Percentiles rank a stretch among this genome's conserved stretches.
These are phyloP conservation scores for Dysphania ambrosioides DNA, from an alignment of 148 eudicot species.

Conservation along the genomic window DNA sequence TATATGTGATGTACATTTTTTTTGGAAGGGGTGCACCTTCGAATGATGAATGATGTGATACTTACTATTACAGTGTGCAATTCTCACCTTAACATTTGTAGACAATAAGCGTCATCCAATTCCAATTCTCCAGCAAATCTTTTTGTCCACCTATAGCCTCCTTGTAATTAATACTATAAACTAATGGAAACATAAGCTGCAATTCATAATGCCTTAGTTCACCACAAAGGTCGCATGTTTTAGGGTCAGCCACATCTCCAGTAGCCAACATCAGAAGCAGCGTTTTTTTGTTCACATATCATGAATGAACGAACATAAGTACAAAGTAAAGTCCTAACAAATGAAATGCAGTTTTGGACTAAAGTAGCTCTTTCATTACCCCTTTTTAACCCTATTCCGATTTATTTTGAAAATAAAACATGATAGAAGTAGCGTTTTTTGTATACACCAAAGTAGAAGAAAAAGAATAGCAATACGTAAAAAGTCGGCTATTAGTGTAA, in stretches of 20 bases:
- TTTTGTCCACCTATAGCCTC: constrained; percentile 41
- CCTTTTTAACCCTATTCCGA: no score
- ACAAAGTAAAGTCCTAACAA: no score
- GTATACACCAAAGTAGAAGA: background rate
- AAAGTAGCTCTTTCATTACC: no score
- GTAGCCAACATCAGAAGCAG: constrained; percentile 74
- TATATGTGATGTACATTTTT: no score
- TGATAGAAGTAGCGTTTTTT: background rate
- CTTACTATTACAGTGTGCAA: background rate
- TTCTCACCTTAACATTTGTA: constrained; percentile 76
- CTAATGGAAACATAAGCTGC: constrained; percentile 85
- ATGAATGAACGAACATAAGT: no score
- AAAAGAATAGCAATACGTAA: background rate
- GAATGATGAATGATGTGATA: no score
- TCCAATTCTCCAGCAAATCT: constrained; percentile 56
- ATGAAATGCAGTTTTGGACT: no score
- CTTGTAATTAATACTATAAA: constrained; percentile 77
- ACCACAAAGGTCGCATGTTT: constrained; percentile 63
- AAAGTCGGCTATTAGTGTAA: background rate
- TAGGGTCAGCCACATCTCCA: constrained; percentile 41
- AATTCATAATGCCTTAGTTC: constrained; percentile 68
- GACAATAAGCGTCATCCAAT: constrained; percentile 80
- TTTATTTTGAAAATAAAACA: constrained; percentile 12
- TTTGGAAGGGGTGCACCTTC: no score
- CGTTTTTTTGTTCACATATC: no score